Evolutionary conservation across 129 eudicot species (phyloP), one percentile per base, ranked within the genome.

Genomic region (Calendula officinalis): DNA sequence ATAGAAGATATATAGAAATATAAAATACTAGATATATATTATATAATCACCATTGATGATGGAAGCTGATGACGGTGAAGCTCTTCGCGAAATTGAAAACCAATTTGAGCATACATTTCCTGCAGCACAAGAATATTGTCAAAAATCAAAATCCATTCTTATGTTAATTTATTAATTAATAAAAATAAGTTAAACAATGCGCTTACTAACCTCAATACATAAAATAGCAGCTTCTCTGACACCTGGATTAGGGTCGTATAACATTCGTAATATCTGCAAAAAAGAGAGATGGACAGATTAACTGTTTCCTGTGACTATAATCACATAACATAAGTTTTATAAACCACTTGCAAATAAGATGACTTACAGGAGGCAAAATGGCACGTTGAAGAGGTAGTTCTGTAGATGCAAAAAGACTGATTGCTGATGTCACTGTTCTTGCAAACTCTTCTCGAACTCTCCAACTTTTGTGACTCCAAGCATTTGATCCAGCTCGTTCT

Each of bases 391-490:
- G 91, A 46, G 99, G 99, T 38, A 88, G 80, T 79, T 92, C 99
- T 1, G 96, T 92, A 62, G 99, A 81, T 60, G 95, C 96, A 83
- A 92, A 92, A 37, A 92, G 82, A 67, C 88, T 80, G 67, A 88
- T 92, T 2, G 99, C 96, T 59, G 99, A 79, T 57, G 99, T 86
- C 45, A 92, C 99, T 39, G 99, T 92, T 44, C 89, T 89, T 7
- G 96, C 95, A 75, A 88, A 88, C 77, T 92, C 98, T 59, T 92
- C 99, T 70, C 99, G 72, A 52, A 92, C 89, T 89, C 99, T 88
- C 96, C 96, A 92, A 77, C 99, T 92, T 81, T 78, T 92, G 87
- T 92, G 91, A 59, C 75, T 75, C 99, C 99, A 92, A 14, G 95
- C 98, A 83, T 85, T 81, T 55, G 89, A 83, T 44, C 99, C 99